Conservation (phyloP, 2,329 filamentous ascomycete species). For the Diaporthe vexans region DNA sequence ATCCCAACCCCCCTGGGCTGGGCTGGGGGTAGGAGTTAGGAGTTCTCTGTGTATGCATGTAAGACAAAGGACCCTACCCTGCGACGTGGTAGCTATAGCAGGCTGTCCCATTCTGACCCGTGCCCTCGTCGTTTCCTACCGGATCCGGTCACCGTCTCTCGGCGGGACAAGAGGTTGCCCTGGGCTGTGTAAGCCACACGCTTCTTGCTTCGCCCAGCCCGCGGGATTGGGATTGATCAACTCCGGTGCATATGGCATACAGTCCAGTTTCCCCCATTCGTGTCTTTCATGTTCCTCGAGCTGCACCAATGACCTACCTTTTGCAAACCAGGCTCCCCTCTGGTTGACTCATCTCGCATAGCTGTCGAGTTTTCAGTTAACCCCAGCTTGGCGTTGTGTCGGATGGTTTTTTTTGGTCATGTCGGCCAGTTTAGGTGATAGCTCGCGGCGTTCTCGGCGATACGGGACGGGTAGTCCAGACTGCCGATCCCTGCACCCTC, state of each 20-base stretch:
- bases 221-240: background rate
- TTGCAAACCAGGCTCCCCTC: background rate
- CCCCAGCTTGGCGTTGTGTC: background rate
- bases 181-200: constrained; percentile 23
- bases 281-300: background rate
- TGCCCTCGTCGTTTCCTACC: constrained; percentile 18
- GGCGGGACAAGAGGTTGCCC: constrained; percentile 3
- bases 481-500: constrained; percentile 1
- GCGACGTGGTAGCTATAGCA: background rate
- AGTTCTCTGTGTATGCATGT: constrained; percentile 1
- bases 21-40: too few species aligned
- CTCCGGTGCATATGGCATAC: background rate
- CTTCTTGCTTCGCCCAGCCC: constrained; percentile 20
- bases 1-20: background rate
- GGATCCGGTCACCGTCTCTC: constrained; percentile 17
- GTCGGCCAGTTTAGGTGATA: constrained; percentile 18
- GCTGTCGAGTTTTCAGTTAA: constrained; percentile 15
- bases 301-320: background rate
- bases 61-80: background rate
- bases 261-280: background rate
- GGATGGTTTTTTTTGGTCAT: background rate
- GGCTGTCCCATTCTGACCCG: background rate
- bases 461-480: constrained; percentile 3
- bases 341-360: constrained; percentile 17
- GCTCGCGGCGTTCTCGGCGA: constrained; percentile 23